Conservation (phyloP, 371 early-diverging fungal genomes). For the Thermomucor indicae-seudaticae region DNA sequence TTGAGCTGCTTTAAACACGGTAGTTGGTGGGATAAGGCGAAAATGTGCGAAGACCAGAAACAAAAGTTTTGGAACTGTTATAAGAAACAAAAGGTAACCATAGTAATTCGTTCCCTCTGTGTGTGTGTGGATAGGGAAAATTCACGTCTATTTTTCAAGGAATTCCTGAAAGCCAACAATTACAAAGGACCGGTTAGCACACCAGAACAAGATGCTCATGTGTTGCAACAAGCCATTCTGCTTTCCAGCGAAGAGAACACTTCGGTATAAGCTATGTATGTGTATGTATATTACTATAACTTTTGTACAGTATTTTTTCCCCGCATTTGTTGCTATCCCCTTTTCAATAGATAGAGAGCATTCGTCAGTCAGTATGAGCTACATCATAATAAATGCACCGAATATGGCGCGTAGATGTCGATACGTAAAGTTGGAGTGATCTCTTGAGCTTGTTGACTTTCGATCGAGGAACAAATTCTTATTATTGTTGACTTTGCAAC, state of each 20-base stretch:
- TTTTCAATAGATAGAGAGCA: neutral
- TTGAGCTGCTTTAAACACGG: conserved; percentile 52
- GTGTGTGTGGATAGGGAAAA: neutral
- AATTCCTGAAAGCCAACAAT: conserved; percentile 36
- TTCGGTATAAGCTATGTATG: no score
- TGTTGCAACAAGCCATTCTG: conserved; percentile 12
- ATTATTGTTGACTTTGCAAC: no score
- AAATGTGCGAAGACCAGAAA: conserved; percentile 59
- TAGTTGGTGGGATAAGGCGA: conserved; percentile 62
- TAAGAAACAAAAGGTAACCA: conserved; percentile 43
- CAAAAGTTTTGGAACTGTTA: conserved; percentile 51
- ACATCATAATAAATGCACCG: no score
- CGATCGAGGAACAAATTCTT: no score
- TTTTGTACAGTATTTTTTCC: conserved; percentile 4
- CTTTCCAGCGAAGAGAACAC: conserved; percentile 4
- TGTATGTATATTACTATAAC: neutral
- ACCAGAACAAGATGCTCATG: conserved; percentile 22
- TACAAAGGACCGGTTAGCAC: conserved; percentile 38
- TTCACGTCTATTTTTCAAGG: no score
- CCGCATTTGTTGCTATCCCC: neutral
- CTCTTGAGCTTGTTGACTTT: no score
- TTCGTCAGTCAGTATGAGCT: no score
- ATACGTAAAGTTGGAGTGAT: no score
- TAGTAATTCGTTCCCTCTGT: neutral
- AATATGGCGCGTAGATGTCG: no score